These are phyloP conservation scores for Ambrosia hybrid DNA, from an alignment of 140 eudicot species.

Conservation along the genomic window DNA sequence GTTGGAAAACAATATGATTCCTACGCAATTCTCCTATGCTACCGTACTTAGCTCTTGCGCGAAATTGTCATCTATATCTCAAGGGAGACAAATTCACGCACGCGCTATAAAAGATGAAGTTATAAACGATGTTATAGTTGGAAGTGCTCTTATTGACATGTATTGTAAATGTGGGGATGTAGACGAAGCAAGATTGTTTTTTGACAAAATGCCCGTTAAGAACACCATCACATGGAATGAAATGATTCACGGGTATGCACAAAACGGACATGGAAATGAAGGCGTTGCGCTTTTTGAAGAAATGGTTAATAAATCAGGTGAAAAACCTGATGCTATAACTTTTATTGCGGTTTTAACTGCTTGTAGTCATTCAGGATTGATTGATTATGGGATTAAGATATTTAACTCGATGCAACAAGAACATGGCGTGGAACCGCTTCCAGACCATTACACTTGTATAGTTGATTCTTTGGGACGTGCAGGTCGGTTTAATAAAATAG, in stretches of 20 bases:
- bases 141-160: conserved; percentile 76
- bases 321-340: not conserved
- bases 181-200: conserved; percentile 48
- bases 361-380: too few species aligned
- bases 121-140: conserved; percentile 55
- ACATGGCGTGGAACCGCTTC: conserved; percentile 50
- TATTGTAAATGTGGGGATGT: conserved; percentile 79
- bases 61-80: conserved; percentile 53
- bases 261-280: conserved; percentile 69
- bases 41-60: conserved; percentile 64
- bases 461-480: conserved; percentile 81
- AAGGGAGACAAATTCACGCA: conserved; percentile 74
- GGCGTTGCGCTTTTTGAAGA: conserved; percentile 48
- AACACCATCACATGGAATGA: conserved; percentile 77
- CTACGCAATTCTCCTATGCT: conserved; percentile 27
- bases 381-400: too few species aligned
- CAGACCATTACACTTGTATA: conserved; percentile 79
- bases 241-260: conserved; percentile 92
- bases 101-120: conserved; percentile 49
- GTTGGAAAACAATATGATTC: conserved; percentile 52
- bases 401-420: too few species aligned
- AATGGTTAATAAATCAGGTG: conserved; percentile 47
- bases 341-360: too few species aligned
- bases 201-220: conserved; percentile 55
- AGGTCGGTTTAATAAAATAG: conserved; percentile 75